A percentile compares a stretch with the other conserved stretches of the same genome.
Conservation (phyloP, 148 eudicot species). For the Heliosperma pusillum region DNA sequence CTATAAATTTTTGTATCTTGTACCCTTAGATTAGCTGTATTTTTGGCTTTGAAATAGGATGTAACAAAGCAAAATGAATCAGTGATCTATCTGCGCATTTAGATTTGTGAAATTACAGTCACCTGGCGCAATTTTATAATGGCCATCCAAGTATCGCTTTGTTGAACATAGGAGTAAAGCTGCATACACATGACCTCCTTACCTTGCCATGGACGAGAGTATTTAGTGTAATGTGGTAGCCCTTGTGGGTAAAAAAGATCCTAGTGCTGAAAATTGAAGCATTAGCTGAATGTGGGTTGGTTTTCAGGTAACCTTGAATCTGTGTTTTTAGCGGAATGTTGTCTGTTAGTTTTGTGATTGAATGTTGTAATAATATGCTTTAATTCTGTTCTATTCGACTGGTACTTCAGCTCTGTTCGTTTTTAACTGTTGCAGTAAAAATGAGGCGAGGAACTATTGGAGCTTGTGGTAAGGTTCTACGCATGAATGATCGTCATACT, state of each 20-base stretch:
- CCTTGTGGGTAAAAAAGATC: neutral
- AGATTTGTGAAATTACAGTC: too few relatives aligned
- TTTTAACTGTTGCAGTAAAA: slow-evolving; percentile 12
- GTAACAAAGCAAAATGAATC: too few relatives aligned
- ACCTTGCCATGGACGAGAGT: too few relatives aligned
- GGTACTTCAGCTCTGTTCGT: neutral
- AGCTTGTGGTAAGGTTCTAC: neutral
- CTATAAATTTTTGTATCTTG: too few relatives aligned
- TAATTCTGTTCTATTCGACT: neutral
- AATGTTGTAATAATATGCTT: neutral
- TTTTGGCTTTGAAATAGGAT: too few relatives aligned
- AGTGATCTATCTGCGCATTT: neutral
- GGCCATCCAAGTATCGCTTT: too few relatives aligned
- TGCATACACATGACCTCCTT: too few relatives aligned
- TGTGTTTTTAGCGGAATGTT: neutral
- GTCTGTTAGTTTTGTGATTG: neutral
- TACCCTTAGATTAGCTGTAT: too few relatives aligned
- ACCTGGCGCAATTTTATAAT: too few relatives aligned
- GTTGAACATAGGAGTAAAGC: too few relatives aligned
- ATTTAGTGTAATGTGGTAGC: too few relatives aligned
- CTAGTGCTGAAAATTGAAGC: neutral
- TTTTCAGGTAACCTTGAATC: neutral
- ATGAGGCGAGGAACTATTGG: neutral
- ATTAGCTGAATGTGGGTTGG: neutral
- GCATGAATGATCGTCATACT: neutral